phyloP scores from a whole-genome alignment of 345 rosid species.

The Camelina hispida region DNA sequence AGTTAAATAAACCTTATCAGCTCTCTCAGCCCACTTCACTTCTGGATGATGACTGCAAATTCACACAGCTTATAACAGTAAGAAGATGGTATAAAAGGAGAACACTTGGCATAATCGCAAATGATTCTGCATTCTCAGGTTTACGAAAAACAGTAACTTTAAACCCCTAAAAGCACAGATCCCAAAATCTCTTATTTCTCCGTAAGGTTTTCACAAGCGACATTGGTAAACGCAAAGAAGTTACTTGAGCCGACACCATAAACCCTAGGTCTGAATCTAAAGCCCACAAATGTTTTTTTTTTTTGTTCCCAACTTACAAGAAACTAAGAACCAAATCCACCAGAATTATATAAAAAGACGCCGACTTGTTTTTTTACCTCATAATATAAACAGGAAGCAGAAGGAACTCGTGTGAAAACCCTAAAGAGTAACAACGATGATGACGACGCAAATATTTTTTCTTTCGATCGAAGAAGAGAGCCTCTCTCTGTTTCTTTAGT shows the following conservation, averaged over 20 bases:
- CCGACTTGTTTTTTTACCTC: constrained; percentile 20
- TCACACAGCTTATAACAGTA: background rate
- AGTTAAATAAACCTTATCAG: constrained; percentile 67
- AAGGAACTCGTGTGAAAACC: constrained; percentile 18
- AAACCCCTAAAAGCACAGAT: constrained; percentile 18
- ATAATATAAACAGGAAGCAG: constrained; percentile 20
- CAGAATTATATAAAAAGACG: background rate
- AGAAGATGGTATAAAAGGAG: background rate
- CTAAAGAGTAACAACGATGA: constrained; percentile 15
- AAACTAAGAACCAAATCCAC: background rate
- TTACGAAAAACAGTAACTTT: constrained; percentile 1
- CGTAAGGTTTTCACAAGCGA: background rate
- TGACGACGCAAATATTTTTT: constrained; percentile 32
- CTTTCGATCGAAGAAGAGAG: constrained; percentile 27
- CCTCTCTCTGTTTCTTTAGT: background rate
- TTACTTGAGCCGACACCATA: constrained; percentile 20
- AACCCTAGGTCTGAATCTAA: constrained; percentile 28
- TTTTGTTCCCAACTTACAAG: background rate
- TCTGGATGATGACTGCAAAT: constrained; percentile 78
- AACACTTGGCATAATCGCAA: background rate
- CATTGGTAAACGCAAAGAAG: constrained; percentile 9
- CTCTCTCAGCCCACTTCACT: constrained; percentile 90
- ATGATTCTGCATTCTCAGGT: background rate
- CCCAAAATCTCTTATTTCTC: constrained; percentile 3
- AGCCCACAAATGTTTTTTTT: background rate